Evolutionary conservation across 805 yeast species (phyloP).

Genomic region (Candida piceae): DNA sequence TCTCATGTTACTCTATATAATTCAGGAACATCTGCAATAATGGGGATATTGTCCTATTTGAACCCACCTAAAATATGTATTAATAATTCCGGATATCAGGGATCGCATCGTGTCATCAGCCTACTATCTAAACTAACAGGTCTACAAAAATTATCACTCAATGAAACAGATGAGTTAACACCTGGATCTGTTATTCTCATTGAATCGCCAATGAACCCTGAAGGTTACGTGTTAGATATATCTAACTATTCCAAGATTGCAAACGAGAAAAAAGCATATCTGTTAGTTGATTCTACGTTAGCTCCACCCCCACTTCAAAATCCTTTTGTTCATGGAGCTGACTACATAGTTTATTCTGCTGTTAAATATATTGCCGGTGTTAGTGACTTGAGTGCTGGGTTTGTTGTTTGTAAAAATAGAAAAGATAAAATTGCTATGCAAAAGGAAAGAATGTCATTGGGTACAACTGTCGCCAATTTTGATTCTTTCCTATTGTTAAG

Average conservation of each 20-base stretch:
- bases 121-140: slow-evolving; percentile 40
- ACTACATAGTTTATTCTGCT: slow-evolving; percentile 49
- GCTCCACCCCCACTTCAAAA: slow-evolving; percentile 54
- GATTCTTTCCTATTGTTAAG: slow-evolving; percentile 44
- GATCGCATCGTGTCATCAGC: slow-evolving; percentile 44
- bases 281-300: slow-evolving; percentile 49
- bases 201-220: slow-evolving; percentile 54
- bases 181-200: slow-evolving; percentile 43
- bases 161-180: slow-evolving; percentile 29
- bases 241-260: slow-evolving; percentile 38
- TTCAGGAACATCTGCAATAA: slow-evolving; percentile 48
- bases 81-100: slow-evolving; percentile 46
- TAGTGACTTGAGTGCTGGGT: slow-evolving; percentile 49
- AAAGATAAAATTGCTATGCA: slow-evolving; percentile 31
- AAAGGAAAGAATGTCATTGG: slow-evolving; percentile 39
- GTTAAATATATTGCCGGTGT: slow-evolving; percentile 55
- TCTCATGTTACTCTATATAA: slow-evolving; percentile 43
- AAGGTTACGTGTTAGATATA: slow-evolving; percentile 40
- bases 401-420: slow-evolving; percentile 37
- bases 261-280: slow-evolving; percentile 37
- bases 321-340: slow-evolving; percentile 49
- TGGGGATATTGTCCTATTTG: slow-evolving; percentile 42
- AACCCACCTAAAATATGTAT: slow-evolving; percentile 42
- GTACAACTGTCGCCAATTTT: slow-evolving; percentile 48
- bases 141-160: slow-evolving; percentile 32